Conservation (phyloP, 352 stramenopile genomes). For the Globisporangium perplexum region DNA sequence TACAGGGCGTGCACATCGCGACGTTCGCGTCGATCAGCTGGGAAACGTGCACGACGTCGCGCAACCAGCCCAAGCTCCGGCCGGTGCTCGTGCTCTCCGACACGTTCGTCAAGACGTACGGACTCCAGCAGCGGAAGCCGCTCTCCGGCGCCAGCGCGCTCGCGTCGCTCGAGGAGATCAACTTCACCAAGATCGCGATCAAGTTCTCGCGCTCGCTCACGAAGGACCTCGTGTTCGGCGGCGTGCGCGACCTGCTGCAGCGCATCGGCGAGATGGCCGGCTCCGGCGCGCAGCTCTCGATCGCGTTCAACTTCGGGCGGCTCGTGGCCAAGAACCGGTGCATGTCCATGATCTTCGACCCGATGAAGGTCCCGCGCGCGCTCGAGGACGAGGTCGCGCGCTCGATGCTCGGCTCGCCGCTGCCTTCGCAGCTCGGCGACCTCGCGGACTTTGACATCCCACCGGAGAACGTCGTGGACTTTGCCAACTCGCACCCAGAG, state of each 20-base stretch:
- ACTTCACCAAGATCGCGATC: constrained; percentile 81
- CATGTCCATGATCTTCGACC: constrained; percentile 68
- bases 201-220: constrained; percentile 72
- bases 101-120: constrained; percentile 61
- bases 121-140: constrained; percentile 40
- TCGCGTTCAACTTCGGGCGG: constrained; percentile 59
- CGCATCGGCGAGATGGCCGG: constrained; percentile 61
- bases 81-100: constrained; percentile 62
- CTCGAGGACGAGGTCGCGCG: constrained; percentile 55
- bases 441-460: constrained; percentile 55
- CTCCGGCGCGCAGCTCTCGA: constrained; percentile 46
- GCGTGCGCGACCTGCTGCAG: constrained; percentile 64
- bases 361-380: constrained; percentile 44
- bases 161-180: constrained; percentile 67
- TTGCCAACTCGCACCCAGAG: constrained; percentile 22
- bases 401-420: constrained; percentile 44
- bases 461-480: constrained; percentile 24
- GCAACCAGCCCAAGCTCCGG: constrained; percentile 51
- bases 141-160: constrained; percentile 21
- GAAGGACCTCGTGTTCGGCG: constrained; percentile 68
- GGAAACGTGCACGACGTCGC: constrained; percentile 51
- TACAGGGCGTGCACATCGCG: constrained; percentile 64
- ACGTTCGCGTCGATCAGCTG: constrained; percentile 71
- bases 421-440: constrained; percentile 36
- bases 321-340: constrained; percentile 75